Evolutionary conservation across 345 rosid genomes (phyloP), one percentile per base, ranked within the genome.

Genomic region (Citrus hindsii): DNA sequence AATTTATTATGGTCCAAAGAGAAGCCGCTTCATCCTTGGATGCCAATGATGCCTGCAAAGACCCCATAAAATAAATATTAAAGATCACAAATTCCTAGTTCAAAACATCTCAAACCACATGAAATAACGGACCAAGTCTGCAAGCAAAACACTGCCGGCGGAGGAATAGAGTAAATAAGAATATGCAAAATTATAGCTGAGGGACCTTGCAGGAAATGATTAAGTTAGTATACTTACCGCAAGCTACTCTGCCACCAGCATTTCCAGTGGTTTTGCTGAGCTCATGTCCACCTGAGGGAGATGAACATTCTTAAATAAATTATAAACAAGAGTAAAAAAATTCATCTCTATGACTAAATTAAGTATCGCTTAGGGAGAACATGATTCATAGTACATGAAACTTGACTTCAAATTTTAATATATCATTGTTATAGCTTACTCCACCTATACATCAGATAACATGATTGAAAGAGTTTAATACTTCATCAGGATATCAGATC

Each of bases 221-320:
- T 66, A 9, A 35, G 69, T 2, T 21, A 21, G 16, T 0, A 32
- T 9, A 66, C 69, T 66, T 35, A 66, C 69, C 69, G 16, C 69
- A 66, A 3, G 94, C 90, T 73, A 91, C 83, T 82, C 98, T 88
- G 4, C 96, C 91, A 73, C 98, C 98, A 10, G 98, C 98, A 73
- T 95, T 95, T 51, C 99, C 98, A 12, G 98, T 94, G 55, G 93
- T 86, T 84, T 89, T 90, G 86, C 97, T 94, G 79, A 94, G 97
- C 73, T 93, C 91, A 83, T 66, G 69, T 2, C 69, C 69, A 21
- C 69, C 48, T 66, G 48, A 66, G 6, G 22, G 46, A 21, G 69
- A 9, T 33, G 27, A 66, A 66, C 27, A 35, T 35, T 35, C 5
- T 0, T 8, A 19, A 35, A 22, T 66, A 35, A 66, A 35, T 21